Conservation (phyloP, 1,284 basidiomycete genomes). For the Moesziomyces parantarcticus region DNA sequence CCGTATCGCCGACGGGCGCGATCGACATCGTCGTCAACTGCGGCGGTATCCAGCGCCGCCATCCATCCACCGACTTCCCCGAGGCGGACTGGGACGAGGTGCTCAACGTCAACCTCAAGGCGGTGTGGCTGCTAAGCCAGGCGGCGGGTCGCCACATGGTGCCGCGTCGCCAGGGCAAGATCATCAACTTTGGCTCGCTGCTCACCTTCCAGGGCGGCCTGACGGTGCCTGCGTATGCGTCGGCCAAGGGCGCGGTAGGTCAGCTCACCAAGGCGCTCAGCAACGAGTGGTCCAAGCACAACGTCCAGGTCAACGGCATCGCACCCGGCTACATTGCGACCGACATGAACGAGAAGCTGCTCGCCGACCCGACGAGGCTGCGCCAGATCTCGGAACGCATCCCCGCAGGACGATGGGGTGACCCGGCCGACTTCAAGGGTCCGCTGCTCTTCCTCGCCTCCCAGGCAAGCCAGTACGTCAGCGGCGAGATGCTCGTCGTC, state of each 20-base stretch:
- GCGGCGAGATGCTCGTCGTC: conserved; percentile 76
- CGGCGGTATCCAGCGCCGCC: conserved; percentile 81
- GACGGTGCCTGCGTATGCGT: conserved; percentile 84
- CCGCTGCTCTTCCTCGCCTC: conserved; percentile 90
- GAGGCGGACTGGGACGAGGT: conserved; percentile 87
- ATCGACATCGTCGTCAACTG: conserved; percentile 93
- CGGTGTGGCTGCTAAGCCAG: conserved; percentile 55
- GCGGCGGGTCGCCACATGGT: conserved; percentile 59
- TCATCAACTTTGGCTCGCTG: conserved; percentile 63
- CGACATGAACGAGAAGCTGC: conserved; percentile 76
- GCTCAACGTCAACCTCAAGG: conserved; percentile 60
- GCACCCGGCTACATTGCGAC: conserved; percentile 69
- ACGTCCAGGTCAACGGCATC: conserved; percentile 88
- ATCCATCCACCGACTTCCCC: conserved; percentile 75
- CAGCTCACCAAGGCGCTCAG: conserved; percentile 69
- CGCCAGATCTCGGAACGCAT: conserved; percentile 84
- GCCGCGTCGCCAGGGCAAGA: conserved; percentile 48
- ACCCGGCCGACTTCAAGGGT: conserved; percentile 87
- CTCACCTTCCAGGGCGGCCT: conserved; percentile 65
- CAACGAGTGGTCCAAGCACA: conserved; percentile 81
- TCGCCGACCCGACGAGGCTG: conserved; percentile 78
- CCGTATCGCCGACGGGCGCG: conserved; percentile 72
- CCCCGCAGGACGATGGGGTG: conserved; percentile 79
- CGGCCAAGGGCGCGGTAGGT: conserved; percentile 82
- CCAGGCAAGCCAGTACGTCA: conserved; percentile 85